Conservation (phyloP, 2,329 filamentous ascomycete genomes). For the Truncatella angustata region DNA sequence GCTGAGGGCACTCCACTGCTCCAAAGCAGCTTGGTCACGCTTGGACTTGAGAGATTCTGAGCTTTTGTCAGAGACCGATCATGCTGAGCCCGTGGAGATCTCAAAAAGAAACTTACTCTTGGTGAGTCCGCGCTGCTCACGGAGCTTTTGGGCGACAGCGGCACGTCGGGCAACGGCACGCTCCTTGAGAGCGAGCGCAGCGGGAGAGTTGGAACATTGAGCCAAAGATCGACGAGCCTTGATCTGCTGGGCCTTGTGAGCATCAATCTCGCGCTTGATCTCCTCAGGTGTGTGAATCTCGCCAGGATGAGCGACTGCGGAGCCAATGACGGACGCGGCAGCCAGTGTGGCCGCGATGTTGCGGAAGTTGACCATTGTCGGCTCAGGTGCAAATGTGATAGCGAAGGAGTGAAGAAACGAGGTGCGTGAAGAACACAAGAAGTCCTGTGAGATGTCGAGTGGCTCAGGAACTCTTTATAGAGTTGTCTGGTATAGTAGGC, state of each 20-base stretch:
- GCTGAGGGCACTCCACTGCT: constrained; percentile 21
- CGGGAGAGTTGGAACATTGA: constrained; percentile 32
- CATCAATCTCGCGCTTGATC: constrained; percentile 27
- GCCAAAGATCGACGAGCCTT: constrained; percentile 35
- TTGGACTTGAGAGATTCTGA: constrained; percentile 24
- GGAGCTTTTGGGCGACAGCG: constrained; percentile 32
- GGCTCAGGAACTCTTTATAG: no score
- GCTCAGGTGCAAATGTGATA: constrained; percentile 1
- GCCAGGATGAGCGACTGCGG: constrained; percentile 36
- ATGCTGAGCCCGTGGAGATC: constrained; percentile 23
- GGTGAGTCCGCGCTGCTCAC: constrained; percentile 31
- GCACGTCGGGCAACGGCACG: constrained; percentile 35
- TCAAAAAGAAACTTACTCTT: constrained; percentile 21
- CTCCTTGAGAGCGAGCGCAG: constrained; percentile 34
- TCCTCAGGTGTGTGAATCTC: constrained; percentile 30
- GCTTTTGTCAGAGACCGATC: no score
- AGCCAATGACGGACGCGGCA: constrained; percentile 19
- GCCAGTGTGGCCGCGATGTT: constrained; percentile 23
- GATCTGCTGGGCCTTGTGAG: constrained; percentile 30
- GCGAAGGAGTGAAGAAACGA: constrained; percentile 15
- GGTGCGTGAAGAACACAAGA: no score
- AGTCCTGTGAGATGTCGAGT: no score
- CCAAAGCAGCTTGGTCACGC: constrained; percentile 24
- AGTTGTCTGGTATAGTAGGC: no score
- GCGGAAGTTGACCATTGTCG: constrained; percentile 26